Conservation (phyloP, 768 basidiomycete species). For the Phallus indusiatus region DNA sequence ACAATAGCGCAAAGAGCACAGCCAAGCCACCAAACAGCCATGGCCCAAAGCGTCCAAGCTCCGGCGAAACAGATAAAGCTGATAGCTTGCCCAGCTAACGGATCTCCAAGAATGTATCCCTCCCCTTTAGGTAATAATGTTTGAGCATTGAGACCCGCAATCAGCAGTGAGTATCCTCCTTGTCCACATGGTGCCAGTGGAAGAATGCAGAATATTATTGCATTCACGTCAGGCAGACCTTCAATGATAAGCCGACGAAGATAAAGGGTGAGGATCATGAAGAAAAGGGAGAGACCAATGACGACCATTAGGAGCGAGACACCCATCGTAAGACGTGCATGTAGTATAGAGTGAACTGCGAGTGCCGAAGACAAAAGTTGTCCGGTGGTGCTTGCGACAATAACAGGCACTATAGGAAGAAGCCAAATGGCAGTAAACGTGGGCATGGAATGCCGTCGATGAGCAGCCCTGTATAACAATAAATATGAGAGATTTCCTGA, state of each 20-base stretch:
- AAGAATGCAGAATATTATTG: conserved; percentile 55
- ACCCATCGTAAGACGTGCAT: conserved; percentile 47
- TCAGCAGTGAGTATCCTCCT: conserved; percentile 47
- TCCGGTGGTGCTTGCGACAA: conserved; percentile 63
- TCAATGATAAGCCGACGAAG: conserved; percentile 47
- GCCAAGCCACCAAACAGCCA: conserved; percentile 55
- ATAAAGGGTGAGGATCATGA: conserved; percentile 62
- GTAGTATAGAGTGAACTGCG: conserved; percentile 29
- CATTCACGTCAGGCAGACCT: conserved; percentile 39
- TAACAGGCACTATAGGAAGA: conserved; percentile 64
- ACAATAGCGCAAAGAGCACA: conserved; percentile 44
- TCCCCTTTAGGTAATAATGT: conserved; percentile 26
- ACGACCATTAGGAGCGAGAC: conserved; percentile 46
- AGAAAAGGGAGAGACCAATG: conserved; percentile 46
- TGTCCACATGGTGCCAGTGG: conserved; percentile 69
- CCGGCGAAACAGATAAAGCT: conserved; percentile 37
- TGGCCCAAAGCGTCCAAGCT: conserved; percentile 49
- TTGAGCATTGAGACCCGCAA: conserved; percentile 44
- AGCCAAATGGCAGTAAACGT: conserved; percentile 59
- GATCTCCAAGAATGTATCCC: conserved; percentile 26
- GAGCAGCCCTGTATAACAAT: conserved; percentile 35
- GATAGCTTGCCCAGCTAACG: conserved; percentile 30
- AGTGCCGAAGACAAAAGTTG: conserved; percentile 47
- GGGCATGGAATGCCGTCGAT: conserved; percentile 49
- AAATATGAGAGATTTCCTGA: conserved; percentile 25